These are phyloP conservation scores for Monilinia fructicola DNA, from an alignment of 2,329 filamentous ascomycete species.

Conservation along the genomic window DNA sequence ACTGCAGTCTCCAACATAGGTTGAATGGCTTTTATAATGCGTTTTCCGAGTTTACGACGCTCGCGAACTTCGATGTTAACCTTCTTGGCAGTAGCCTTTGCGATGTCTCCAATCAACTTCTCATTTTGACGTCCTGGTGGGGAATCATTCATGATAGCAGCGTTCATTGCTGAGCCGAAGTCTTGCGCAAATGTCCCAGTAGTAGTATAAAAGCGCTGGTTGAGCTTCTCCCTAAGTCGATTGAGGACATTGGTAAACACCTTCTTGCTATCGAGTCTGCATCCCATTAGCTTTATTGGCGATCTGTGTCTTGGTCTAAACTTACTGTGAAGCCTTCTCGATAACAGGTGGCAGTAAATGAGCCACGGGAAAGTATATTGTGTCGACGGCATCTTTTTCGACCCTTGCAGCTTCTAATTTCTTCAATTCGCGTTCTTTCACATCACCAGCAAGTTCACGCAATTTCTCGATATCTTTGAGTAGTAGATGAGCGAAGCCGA, in stretches of 20 bases:
- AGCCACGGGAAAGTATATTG: slow-evolving; percentile 86
- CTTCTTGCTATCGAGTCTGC: slow-evolving; percentile 61
- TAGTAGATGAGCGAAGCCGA: slow-evolving; percentile 80
- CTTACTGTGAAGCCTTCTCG: slow-evolving; percentile 79
- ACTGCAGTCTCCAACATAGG: slow-evolving; percentile 73
- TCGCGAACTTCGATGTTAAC: slow-evolving; percentile 68
- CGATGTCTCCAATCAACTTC: slow-evolving; percentile 37
- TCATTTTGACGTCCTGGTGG: background rate
- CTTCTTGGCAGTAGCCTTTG: slow-evolving; percentile 40
- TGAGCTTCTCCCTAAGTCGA: slow-evolving; percentile 52
- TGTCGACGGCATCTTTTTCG: slow-evolving; percentile 78
- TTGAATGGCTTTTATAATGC: slow-evolving; percentile 82
- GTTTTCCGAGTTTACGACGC: slow-evolving; percentile 79
- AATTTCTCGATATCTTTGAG: slow-evolving; percentile 76
- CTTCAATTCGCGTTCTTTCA: slow-evolving; percentile 72
- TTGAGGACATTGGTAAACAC: slow-evolving; percentile 56
- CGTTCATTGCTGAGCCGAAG: slow-evolving; percentile 54
- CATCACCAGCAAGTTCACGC: slow-evolving; percentile 64
- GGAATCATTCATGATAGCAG: slow-evolving; percentile 46
- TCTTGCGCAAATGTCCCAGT: slow-evolving; percentile 58
- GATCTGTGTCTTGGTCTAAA: slow-evolving; percentile 34
- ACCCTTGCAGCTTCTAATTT: slow-evolving; percentile 77
- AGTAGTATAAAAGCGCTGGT: slow-evolving; percentile 56
- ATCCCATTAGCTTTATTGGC: slow-evolving; percentile 43
- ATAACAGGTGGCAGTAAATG: slow-evolving; percentile 75